A percentile compares a stretch with the other conserved stretches of the same genome.
Evolutionary conservation across 2,329 filamentous ascomycete species (phyloP).

Genomic region (Colletotrichum trifolii): DNA sequence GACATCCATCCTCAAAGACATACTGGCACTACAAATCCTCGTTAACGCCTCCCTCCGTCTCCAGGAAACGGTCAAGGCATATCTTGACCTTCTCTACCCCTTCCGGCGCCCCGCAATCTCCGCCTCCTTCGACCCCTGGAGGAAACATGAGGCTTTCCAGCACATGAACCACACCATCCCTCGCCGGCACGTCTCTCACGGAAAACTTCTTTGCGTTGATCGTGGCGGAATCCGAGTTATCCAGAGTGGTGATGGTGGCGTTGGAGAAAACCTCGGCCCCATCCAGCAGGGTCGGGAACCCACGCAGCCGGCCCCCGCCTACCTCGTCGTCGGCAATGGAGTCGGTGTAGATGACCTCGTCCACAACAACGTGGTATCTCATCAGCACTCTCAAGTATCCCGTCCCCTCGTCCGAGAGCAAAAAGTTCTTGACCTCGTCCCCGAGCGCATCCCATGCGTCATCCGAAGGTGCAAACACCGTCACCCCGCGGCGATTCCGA

Average conservation of each 20-base stretch:
- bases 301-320: not conserved
- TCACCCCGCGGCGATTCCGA: not conserved
- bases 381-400: conserved; percentile 4
- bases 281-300: conserved; percentile 4
- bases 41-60: not conserved
- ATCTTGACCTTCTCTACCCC: conserved; percentile 7
- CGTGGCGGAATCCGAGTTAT: no score
- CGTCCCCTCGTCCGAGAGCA: not conserved
- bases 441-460: conserved; percentile 12
- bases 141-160: conserved; percentile 21
- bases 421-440: not conserved
- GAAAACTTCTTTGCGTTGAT: not conserved
- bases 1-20: no score
- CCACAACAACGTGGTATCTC: conserved; percentile 19
- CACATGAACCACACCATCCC: conserved; percentile 26
- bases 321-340: not conserved
- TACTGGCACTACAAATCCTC: no score
- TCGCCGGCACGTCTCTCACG: conserved; percentile 15
- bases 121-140: not conserved
- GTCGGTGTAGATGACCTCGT: not conserved
- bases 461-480: conserved; percentile 26
- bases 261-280: not conserved
- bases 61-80: not conserved
- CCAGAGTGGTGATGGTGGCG: no score
- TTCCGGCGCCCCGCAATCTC: not conserved